Evolutionary conservation across 2,329 filamentous ascomycete species (phyloP).

Genomic region (Neofusicoccum umdonicola): DNA sequence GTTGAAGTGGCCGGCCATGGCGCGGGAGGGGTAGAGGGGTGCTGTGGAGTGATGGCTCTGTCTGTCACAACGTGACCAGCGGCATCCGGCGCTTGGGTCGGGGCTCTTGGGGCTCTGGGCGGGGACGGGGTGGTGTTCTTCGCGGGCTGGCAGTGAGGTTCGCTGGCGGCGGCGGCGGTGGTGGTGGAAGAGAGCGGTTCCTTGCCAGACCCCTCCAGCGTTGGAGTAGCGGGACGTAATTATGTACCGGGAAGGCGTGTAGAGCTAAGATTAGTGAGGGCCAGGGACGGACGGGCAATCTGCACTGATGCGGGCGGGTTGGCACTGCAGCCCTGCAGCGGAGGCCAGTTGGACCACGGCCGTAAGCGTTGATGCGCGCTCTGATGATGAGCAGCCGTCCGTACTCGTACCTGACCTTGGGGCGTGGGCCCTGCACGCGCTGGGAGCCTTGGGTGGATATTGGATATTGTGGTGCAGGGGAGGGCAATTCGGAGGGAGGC

Average conservation of each 20-base stretch:
- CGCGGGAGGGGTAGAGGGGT: conserved; percentile 21
- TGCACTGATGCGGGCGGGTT: conserved; percentile 1
- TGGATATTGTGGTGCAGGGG: conserved; percentile 15
- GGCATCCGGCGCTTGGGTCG: background rate
- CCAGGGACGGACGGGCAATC: conserved; percentile 12
- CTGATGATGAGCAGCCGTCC: conserved; percentile 16
- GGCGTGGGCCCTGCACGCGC: conserved; percentile 10
- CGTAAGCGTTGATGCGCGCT: conserved; percentile 16
- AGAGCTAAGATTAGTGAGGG: conserved; percentile 18
- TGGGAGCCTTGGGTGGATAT: conserved; percentile 15
- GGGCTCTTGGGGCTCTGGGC: background rate
- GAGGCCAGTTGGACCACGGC: conserved; percentile 10
- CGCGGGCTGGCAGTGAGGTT: background rate
- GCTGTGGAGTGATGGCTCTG: background rate
- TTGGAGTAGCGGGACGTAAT: conserved; percentile 15
- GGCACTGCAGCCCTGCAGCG: conserved; percentile 3
- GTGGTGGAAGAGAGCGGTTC: conserved; percentile 10
- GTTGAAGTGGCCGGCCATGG: conserved; percentile 40
- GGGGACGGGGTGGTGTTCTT: no score
- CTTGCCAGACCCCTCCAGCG: conserved; percentile 11
- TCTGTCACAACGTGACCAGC: background rate
- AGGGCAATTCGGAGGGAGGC: conserved; percentile 10
- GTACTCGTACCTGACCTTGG: conserved; percentile 16
- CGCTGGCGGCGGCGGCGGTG: conserved; percentile 29
- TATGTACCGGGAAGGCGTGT: conserved; percentile 18